A percentile compares a stretch with the other conserved stretches of the same genome.
Evolutionary conservation across 192 early-diverging fungal genomes (phyloP).

Genomic region (Podila epicladia): DNA sequence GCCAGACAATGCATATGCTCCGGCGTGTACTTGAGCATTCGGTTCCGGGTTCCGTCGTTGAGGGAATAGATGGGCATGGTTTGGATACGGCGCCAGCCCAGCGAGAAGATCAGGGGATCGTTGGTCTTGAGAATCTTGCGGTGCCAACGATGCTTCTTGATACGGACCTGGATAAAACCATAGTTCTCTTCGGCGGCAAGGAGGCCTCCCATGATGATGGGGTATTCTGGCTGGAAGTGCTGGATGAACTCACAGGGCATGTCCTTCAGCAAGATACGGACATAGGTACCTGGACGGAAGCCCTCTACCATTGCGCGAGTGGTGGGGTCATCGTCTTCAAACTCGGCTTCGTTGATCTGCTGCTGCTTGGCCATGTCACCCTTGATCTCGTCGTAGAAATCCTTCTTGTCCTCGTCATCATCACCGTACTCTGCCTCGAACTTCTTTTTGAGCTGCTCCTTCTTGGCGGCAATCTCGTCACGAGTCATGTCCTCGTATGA

Average conservation of each 20-base stretch:
- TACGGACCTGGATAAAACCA: slow-evolving; percentile 95
- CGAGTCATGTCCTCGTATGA: slow-evolving; percentile 67
- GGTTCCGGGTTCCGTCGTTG: slow-evolving; percentile 91
- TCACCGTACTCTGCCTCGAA: slow-evolving; percentile 94
- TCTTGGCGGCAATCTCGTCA: slow-evolving; percentile 80
- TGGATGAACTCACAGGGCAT: slow-evolving; percentile 97
- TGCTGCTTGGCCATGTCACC: slow-evolving; percentile 88
- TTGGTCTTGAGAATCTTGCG: slow-evolving; percentile 96
- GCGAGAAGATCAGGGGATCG: slow-evolving; percentile 96
- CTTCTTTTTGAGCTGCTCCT: slow-evolving; percentile 91
- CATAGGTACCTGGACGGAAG: slow-evolving; percentile 92
- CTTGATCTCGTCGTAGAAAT: slow-evolving; percentile 92
- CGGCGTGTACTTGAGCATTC: slow-evolving; percentile 99
- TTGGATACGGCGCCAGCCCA: slow-evolving; percentile 99
- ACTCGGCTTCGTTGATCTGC: slow-evolving; percentile 85
- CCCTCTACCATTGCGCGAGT: slow-evolving; percentile 89
- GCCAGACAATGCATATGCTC: slow-evolving; percentile 99
- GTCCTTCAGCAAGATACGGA: slow-evolving; percentile 88
- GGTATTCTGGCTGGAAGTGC: slow-evolving; percentile 88
- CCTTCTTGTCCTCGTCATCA: slow-evolving; percentile 71
- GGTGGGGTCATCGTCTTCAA: slow-evolving; percentile 81
- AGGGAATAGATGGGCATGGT: slow-evolving; percentile 94
- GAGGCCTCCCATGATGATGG: slow-evolving; percentile 93
- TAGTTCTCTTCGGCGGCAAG: slow-evolving; percentile 91
- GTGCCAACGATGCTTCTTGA: slow-evolving; percentile 99